Conservation (phyloP, 805 yeast genomes). For the Wickerhamomyces canadensis region DNA sequence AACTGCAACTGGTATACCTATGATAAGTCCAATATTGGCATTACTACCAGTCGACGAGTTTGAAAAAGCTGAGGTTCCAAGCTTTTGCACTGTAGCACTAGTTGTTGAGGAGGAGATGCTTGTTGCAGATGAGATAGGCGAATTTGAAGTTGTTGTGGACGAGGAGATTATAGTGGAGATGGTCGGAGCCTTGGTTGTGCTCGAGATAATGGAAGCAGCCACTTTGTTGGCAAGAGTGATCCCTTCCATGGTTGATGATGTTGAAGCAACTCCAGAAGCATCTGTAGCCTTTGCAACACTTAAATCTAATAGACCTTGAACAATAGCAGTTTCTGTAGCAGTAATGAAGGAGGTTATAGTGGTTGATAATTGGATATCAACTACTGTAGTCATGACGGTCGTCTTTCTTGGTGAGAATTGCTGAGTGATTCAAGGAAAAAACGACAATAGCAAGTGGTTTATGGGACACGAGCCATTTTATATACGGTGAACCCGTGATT, state of each 20-base stretch:
- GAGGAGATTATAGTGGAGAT: conserved; percentile 2
- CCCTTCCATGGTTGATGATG: conserved; percentile 2
- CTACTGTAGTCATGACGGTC: conserved; percentile 7
- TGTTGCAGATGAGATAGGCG: neutral
- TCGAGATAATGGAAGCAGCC: neutral
- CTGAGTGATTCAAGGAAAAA: too few relatives aligned
- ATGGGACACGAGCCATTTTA: too few relatives aligned
- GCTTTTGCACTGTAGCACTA: neutral
- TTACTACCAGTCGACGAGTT: neutral
- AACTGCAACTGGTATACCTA: conserved; percentile 24
- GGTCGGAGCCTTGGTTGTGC: neutral
- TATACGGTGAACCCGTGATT: too few relatives aligned
- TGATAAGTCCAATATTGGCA: conserved; percentile 16
- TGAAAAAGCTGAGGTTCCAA: too few relatives aligned
- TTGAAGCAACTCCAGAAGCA: neutral
- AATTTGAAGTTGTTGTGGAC: neutral
- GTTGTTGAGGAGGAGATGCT: neutral
- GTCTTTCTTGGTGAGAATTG: too few relatives aligned
- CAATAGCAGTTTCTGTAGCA: conserved; percentile 8
- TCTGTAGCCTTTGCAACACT: neutral
- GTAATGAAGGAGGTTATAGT: conserved; percentile 3
- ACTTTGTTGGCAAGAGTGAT: neutral
- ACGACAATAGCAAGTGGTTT: too few relatives aligned
- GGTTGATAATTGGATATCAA: conserved; percentile 1
- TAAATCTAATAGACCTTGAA: conserved; percentile 9